Evolutionary conservation across 192 early-diverging fungal genomes (phyloP), one percentile per base, ranked within the genome.

Genomic region (Coemansia sp.): DNA sequence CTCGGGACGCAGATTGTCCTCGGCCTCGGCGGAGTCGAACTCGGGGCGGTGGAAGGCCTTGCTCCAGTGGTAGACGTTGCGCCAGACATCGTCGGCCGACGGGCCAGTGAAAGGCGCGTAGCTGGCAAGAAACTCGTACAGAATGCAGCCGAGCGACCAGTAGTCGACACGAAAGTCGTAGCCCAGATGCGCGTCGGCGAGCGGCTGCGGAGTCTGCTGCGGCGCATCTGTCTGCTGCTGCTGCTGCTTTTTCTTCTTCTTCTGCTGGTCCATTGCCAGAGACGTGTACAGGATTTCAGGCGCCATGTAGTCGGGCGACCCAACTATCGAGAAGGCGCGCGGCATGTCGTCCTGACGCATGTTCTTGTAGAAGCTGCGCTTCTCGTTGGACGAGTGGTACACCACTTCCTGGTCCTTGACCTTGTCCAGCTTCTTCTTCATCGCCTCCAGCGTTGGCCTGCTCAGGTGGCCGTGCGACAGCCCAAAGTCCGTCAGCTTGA

Each of bases 301-400:
- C 8, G 94, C 94, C 94, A 96, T 96, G 86, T 96, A 96, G 77
- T 96, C 93, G 42, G 94, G 93, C 39, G 88, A 89, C 8, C 95
- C 95, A 8, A 96, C 95, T 51, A 95, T 87, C 0, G 92, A 92
- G 68, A 87, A 94, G 3, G 88, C 92, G 72, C 86, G 67, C 65
- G 86, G 61, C 86, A 85, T 71, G 71, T 87, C 74, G 71, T 86
- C 75, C 73, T 84, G 78, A 48, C 78, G 74, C 77, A 80, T 73
- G 62, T 37, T 64, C 66, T 68, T 72, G 75, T 72, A 74, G 43
- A 77, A 77, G 67, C 72, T 77, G 66, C 76, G 70, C 63, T 77
- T 77, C 61, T 82, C 80, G 65, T 63, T 73, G 37, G 74, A 77
- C 40, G 80, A 77, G 69, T 76, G 80, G 67, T 74, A 77, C 11